These are phyloP conservation scores for Gracilaria domingensis DNA, from an alignment of 23 red algal species.

Conservation along the genomic window DNA sequence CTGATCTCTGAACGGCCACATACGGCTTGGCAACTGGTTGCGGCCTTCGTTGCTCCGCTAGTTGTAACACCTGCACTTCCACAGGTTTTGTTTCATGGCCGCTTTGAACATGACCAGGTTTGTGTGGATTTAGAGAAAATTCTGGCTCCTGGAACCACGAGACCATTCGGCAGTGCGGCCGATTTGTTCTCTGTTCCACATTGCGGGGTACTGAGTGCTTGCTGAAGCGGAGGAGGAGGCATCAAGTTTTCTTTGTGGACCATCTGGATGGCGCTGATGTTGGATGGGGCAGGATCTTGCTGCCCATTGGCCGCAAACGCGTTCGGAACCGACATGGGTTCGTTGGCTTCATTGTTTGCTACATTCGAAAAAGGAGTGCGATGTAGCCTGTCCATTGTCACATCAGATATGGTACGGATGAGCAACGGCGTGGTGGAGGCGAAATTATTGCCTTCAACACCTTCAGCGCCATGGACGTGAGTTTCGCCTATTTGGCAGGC, in stretches of 20 bases:
- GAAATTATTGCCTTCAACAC: background rate
- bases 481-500: background rate
- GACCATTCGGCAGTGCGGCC: background rate
- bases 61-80: background rate
- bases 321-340: background rate
- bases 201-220: background rate
- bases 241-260: background rate
- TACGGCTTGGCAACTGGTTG: background rate
- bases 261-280: conserved; percentile 1
- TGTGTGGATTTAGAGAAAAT: background rate
- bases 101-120: background rate
- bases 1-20: background rate
- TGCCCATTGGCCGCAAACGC: background rate
- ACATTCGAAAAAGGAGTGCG: background rate
- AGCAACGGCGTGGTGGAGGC: background rate
- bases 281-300: background rate
- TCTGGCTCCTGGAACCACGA: background rate
- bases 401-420: background rate
- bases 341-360: background rate
- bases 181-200: background rate
- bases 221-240: background rate
- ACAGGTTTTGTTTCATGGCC: background rate
- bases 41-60: no score
- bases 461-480: background rate
- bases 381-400: conserved; percentile 25